A percentile compares a stretch with the other conserved stretches of the same genome.
Evolutionary conservation across 2,329 filamentous ascomycete species (phyloP).

Genomic region (Colletotrichum liriopes): DNA sequence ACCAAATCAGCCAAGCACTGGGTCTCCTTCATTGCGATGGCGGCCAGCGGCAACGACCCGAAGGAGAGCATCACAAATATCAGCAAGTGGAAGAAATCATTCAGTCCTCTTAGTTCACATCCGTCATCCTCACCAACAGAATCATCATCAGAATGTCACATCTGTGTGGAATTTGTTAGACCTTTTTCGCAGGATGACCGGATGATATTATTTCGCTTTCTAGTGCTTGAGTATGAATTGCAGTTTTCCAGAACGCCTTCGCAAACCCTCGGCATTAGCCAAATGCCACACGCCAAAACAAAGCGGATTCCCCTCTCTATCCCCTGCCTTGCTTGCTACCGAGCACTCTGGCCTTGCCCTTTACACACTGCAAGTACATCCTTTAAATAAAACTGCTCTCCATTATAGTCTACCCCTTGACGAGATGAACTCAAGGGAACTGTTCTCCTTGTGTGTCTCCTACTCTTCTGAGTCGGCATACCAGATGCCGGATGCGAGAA

Average conservation of each 20-base stretch:
- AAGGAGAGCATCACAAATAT: too few relatives aligned
- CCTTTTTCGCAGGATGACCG: neutral
- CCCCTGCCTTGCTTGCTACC: too few relatives aligned
- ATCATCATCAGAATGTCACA: too few relatives aligned
- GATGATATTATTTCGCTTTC: neutral
- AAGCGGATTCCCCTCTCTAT: too few relatives aligned
- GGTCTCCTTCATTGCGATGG: too few relatives aligned
- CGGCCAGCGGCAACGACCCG: too few relatives aligned
- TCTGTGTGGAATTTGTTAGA: too few relatives aligned
- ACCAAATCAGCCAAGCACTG: too few relatives aligned
- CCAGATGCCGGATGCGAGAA: neutral
- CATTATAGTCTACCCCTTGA: neutral
- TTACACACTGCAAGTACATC: neutral
- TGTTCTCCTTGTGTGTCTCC: neutral
- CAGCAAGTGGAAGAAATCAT: too few relatives aligned
- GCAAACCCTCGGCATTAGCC: too few relatives aligned
- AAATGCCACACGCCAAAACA: neutral
- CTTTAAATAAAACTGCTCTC: neutral
- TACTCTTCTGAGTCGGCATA: neutral
- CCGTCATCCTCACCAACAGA: neutral
- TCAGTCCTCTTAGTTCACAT: neutral
- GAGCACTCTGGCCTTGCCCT: neutral
- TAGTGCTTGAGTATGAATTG: neutral
- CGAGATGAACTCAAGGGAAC: neutral
- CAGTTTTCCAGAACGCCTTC: neutral